Percentiles rank a stretch among this genome's conserved stretches.
phyloP scores from a whole-genome alignment of 2,329 filamentous ascomycete species.

The Penicillium crustosum region DNA sequence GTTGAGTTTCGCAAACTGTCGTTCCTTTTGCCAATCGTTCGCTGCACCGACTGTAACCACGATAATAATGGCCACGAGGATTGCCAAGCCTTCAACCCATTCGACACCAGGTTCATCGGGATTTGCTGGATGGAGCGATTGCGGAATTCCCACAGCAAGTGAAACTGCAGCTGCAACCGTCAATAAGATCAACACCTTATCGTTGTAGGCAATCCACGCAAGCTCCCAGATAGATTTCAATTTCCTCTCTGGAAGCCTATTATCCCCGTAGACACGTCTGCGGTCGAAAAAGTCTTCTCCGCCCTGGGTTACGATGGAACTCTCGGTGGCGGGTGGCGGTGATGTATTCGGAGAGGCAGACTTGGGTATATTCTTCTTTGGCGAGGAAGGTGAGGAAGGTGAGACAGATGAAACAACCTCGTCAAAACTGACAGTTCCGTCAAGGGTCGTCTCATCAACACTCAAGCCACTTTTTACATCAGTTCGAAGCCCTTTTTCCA shows the following conservation, averaged over 20 bases:
- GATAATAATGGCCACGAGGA: constrained; percentile 72
- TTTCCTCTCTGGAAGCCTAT: constrained; percentile 66
- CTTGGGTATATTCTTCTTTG: constrained; percentile 29
- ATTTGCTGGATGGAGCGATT: constrained; percentile 59
- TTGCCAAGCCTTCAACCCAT: constrained; percentile 81
- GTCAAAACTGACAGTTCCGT: constrained; percentile 67
- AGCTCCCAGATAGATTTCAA: constrained; percentile 68
- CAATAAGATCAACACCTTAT: constrained; percentile 73
- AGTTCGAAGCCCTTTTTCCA: constrained; percentile 72
- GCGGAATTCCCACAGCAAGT: constrained; percentile 71
- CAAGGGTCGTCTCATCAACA: constrained; percentile 64
- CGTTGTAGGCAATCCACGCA: constrained; percentile 79
- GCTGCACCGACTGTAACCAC: constrained; percentile 75
- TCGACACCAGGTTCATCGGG: constrained; percentile 61
- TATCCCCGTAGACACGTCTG: constrained; percentile 68
- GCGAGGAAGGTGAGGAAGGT: not conserved
- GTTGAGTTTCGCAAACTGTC: constrained; percentile 77
- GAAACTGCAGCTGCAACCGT: constrained; percentile 72
- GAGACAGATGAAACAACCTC: constrained; percentile 46
- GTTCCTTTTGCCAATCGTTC: constrained; percentile 81
- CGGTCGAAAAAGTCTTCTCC: constrained; percentile 55
- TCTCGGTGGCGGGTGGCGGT: constrained; percentile 2
- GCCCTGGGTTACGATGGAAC: constrained; percentile 7
- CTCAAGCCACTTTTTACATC: constrained; percentile 66
- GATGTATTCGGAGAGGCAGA: constrained; percentile 22